Evolutionary conservation across 371 early-diverging fungal genomes (phyloP), one percentile per base, ranked within the genome.

Genomic region (Mortierella sp.): DNA sequence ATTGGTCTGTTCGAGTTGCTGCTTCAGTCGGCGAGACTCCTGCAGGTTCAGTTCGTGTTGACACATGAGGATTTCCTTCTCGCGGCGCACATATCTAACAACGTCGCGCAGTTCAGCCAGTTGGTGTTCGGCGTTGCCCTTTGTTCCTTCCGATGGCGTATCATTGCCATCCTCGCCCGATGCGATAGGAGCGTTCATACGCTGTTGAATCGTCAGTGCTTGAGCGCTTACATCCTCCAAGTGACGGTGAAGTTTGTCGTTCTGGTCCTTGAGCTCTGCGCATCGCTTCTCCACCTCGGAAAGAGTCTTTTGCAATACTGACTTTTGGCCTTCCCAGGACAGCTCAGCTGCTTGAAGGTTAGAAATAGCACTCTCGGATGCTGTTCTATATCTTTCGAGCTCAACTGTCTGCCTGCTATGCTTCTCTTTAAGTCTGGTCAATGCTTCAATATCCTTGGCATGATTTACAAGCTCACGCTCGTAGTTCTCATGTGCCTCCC

Each of bases 231-330:
- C 84, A 37, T 89, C 83, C 72, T 94, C 93, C 72, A 94, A 87
- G 65, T 94, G 93, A 37, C 88, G 83, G 66, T 92, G 89, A 14
- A 93, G 83, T 62, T 91, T 84, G 47, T 88, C 84, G 84, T 94
- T 94, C 73, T 94, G 94, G 9, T 85, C 84, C 51, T 75, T 78
- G 60, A 92, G 77, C 62, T 90, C 93, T 0, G 77, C 60, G 22
- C 86, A 84, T 60, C 89, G 87, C 61, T 83, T 83, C 69, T 86
- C 76, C 16, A 85, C 57, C 45, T 87, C 85, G 1, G 79, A 72
- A 26, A 88, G 59, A 58, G 86, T 83, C 64, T 84, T 76, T 43
- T 88, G 86, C 11, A 91, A 68, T 59, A 87, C 74, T 24, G 69
- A 64, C 68, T 86, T 83, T 47, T 85, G 81, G 3, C 71, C 65